Conservation (phyloP, 2,329 filamentous ascomycete genomes). For the Trichoderma sp. region DNA sequence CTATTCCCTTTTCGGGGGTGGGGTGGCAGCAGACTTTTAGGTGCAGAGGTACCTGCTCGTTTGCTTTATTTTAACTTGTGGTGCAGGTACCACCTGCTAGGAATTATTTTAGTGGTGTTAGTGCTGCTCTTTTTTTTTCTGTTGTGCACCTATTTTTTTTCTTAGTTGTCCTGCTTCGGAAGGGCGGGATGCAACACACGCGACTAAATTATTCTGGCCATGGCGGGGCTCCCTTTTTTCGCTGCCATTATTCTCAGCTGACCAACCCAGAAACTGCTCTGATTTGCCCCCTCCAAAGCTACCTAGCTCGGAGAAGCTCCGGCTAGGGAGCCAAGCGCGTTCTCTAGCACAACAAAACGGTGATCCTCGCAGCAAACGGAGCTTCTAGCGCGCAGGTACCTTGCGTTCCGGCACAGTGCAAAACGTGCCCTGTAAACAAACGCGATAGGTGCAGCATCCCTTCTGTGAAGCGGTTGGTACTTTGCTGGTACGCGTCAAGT, state of each 20-base stretch:
- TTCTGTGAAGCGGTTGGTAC: background rate
- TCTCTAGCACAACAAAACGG: background rate
- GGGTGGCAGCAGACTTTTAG: conserved; percentile 12
- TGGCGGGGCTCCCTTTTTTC: background rate
- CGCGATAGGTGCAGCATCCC: background rate
- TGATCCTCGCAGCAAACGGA: background rate
- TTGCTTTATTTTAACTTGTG: background rate
- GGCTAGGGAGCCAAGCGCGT: background rate
- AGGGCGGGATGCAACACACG: background rate
- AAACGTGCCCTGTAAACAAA: background rate
- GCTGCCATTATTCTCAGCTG: background rate
- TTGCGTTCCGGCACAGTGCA: background rate
- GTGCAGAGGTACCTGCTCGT: conserved; percentile 16
- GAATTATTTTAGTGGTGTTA: background rate
- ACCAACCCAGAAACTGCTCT: background rate
- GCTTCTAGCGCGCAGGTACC: background rate
- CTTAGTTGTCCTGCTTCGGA: background rate
- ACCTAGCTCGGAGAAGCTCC: background rate
- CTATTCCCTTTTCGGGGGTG: conserved; percentile 22
- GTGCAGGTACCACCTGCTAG: conserved; percentile 6
- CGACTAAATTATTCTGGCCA: background rate
- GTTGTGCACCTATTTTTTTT: conserved; percentile 4
- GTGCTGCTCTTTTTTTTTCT: background rate
- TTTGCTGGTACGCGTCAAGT: background rate
- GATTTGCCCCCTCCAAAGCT: background rate